Conservation (phyloP, 108 stramenopile species). For the Nitzschia sp. region DNA sequence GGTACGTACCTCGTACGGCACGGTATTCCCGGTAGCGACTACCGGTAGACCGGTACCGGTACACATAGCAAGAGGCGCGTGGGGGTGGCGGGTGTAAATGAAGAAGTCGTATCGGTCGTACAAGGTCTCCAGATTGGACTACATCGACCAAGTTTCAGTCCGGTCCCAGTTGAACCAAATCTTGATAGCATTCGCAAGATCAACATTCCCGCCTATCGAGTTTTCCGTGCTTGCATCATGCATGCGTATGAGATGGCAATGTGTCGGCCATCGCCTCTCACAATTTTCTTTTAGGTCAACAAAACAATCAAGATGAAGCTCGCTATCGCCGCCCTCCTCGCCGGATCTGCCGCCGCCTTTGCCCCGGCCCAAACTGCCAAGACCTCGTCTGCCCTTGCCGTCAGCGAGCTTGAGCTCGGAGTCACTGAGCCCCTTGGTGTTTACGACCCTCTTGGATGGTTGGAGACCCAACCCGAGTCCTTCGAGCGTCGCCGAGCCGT, state of each 20-base stretch:
- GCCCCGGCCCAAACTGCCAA: slow-evolving; percentile 63
- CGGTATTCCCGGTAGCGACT: too few species aligned
- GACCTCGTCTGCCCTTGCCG: slow-evolving; percentile 51
- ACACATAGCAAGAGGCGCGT: too few species aligned
- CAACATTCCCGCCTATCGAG: too few species aligned
- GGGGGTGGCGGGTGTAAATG: too few species aligned
- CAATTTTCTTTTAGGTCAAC: not conserved
- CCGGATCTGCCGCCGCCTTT: slow-evolving; percentile 73
- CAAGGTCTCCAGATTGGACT: not conserved
- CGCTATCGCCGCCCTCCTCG: slow-evolving; percentile 61
- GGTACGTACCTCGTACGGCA: too few species aligned
- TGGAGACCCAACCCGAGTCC: slow-evolving; percentile 46
- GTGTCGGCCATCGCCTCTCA: not conserved
- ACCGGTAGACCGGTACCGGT: too few species aligned
- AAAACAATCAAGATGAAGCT: slow-evolving; percentile 56
- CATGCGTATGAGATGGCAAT: not conserved
- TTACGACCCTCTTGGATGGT: slow-evolving; percentile 81
- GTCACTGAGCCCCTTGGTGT: slow-evolving; percentile 80
- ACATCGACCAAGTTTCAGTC: not conserved
- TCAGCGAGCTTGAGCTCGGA: slow-evolving; percentile 46
- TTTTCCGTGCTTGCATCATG: too few species aligned
- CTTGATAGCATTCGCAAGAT: too few species aligned
- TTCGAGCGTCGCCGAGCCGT: slow-evolving; percentile 52
- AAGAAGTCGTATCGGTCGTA: too few species aligned
- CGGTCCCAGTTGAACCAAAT: slow-evolving; percentile 11